Evolutionary conservation across 2,329 filamentous ascomycete species (phyloP).

Genomic region (Monilinia aucupariae): DNA sequence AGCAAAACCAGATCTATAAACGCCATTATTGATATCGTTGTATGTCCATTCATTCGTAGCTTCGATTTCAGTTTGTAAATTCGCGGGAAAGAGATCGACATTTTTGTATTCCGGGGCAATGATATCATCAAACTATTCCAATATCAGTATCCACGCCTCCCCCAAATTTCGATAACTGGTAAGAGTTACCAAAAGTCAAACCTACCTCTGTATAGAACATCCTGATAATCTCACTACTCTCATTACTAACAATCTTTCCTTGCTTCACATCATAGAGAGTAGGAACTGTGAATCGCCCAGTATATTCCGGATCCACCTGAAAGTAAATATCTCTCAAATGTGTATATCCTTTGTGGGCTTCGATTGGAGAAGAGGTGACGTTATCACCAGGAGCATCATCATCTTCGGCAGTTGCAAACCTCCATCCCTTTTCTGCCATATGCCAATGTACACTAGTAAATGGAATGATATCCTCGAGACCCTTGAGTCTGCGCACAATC

Average conservation of each 20-base stretch:
- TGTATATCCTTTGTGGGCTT: slow-evolving; percentile 58
- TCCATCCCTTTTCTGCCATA: slow-evolving; percentile 62
- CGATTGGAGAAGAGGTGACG: slow-evolving; percentile 57
- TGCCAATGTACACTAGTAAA: slow-evolving; percentile 48
- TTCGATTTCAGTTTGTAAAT: slow-evolving; percentile 63
- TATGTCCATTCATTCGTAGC: slow-evolving; percentile 77
- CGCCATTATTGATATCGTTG: slow-evolving; percentile 64
- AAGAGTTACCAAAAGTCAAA: slow-evolving; percentile 36
- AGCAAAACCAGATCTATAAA: slow-evolving; percentile 76
- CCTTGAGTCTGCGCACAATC: slow-evolving; percentile 86
- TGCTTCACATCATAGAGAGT: slow-evolving; percentile 60
- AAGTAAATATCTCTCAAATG: slow-evolving; percentile 66
- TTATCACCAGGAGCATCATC: slow-evolving; percentile 52
- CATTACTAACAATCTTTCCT: slow-evolving; percentile 73
- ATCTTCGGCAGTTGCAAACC: slow-evolving; percentile 56
- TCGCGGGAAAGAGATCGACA: slow-evolving; percentile 62
- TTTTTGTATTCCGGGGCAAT: slow-evolving; percentile 54
- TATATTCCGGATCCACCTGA: slow-evolving; percentile 57
- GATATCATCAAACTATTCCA: slow-evolving; percentile 65
- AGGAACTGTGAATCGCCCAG: slow-evolving; percentile 64
- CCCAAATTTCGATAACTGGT: neutral
- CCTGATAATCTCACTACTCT: slow-evolving; percentile 76
- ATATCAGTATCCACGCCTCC: slow-evolving; percentile 1
- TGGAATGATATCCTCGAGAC: slow-evolving; percentile 76
- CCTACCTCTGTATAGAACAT: slow-evolving; percentile 73